Base-by-base conservation (phyloP, 108 stramenopile species). In the Skeletonema costatum region DNA sequence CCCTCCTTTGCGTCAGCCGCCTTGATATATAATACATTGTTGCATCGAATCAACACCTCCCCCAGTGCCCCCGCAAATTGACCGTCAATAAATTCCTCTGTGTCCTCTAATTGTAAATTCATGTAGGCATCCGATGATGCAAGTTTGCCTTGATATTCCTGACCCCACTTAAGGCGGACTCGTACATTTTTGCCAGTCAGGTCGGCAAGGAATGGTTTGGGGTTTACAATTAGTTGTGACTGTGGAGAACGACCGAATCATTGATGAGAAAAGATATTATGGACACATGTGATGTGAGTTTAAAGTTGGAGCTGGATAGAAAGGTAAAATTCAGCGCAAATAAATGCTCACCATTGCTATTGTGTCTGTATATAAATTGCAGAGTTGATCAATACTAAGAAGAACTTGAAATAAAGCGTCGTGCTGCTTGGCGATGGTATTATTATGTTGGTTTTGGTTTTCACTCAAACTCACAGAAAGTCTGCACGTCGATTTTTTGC, bases 151-250 rank as follows among this genome's bases (percentile, higher is more conserved):
- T 92, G 88, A 73, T 97, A 97, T 83, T 96, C 94, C 93, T 98
- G 97, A 13, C 99, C 99, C 99, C 99, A 99, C 81, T 99, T 99
- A 42, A 99, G 93, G 59, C 97, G 97, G 59, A 99, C 97, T 51
- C 89, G 83, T 32, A 99, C 97, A 6, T 67, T 68, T 73, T 97
- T 97, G 5, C 99, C 99, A 2, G 91, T 93, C 58, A 99, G 82
- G 74, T 96, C 96, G 46, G 87, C 88, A 63, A 99, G 84, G 87
- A 99, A 99, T 31, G 99, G 99, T 77, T 98, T 99, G 46, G 99
- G 99, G 88, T 99, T 99, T 66, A 98, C 94, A 74, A 98, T 96
- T 44, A 90, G 89, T 86, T 96, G 92, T 53, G 76, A 78, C 80
- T 82, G 73, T 66, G 56, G 68, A 16, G 32, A 32, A 48, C 25